Conservation (phyloP, 768 basidiomycete genomes). For the Lactarius trivialis region DNA sequence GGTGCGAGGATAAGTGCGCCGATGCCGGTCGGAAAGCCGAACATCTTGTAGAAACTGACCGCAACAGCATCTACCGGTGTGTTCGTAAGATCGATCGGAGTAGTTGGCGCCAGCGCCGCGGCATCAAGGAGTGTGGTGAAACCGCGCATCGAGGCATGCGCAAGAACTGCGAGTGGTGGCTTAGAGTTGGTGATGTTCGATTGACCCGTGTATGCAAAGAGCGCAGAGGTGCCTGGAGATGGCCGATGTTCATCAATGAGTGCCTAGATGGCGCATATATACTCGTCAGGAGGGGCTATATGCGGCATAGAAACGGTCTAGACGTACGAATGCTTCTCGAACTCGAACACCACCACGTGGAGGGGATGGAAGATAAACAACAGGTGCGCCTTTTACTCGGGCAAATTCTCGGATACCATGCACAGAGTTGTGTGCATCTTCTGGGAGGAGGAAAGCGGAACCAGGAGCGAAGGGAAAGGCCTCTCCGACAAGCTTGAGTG, state of each 20-base stretch:
- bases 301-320: background rate
- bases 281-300: slow-evolving; percentile 5
- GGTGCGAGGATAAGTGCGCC: slow-evolving; percentile 54
- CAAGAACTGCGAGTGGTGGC: slow-evolving; percentile 55
- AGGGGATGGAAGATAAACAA: slow-evolving; percentile 60
- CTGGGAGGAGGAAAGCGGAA: slow-evolving; percentile 59
- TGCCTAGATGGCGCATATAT: slow-evolving; percentile 34
- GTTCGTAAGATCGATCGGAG: slow-evolving; percentile 56
- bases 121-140: slow-evolving; percentile 76
- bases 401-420: slow-evolving; percentile 78
- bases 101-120: slow-evolving; percentile 72
- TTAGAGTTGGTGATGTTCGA: slow-evolving; percentile 81
- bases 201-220: slow-evolving; percentile 73
- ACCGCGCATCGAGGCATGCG: slow-evolving; percentile 59
- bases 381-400: slow-evolving; percentile 43
- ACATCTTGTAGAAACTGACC: slow-evolving; percentile 86
- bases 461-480: slow-evolving; percentile 60
- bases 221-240: slow-evolving; percentile 43
- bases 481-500: slow-evolving; percentile 78
- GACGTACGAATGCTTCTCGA: slow-evolving; percentile 50
- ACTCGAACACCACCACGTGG: slow-evolving; percentile 58
- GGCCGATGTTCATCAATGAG: slow-evolving; percentile 48
- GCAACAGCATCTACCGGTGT: slow-evolving; percentile 76
- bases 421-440: slow-evolving; percentile 80
- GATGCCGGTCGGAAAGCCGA: slow-evolving; percentile 80